A percentile compares a stretch with the other conserved stretches of the same genome.
Evolutionary conservation across 2,329 filamentous ascomycete species (phyloP).

Genomic region (Botryotinia calthae): DNA sequence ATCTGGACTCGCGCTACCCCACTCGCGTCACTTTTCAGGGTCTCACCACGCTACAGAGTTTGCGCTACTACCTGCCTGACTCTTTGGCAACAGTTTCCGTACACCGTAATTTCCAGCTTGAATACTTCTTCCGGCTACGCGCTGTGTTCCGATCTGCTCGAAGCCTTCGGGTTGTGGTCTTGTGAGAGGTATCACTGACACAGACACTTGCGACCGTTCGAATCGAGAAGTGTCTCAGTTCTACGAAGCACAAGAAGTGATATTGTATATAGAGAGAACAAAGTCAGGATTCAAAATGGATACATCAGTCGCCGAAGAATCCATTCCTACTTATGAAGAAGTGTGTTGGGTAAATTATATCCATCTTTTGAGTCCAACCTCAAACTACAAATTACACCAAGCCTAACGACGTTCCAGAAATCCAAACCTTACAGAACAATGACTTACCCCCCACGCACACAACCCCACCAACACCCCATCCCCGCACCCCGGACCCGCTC

Average conservation of each 20-base stretch:
- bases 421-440: slow-evolving; percentile 30
- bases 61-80: neutral
- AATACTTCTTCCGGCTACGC: slow-evolving; percentile 5
- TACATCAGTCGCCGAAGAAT: neutral
- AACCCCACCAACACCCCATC: neutral
- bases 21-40: neutral
- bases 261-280: slow-evolving; percentile 6
- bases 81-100: slow-evolving; percentile 11
- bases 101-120: neutral
- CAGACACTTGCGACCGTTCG: slow-evolving; percentile 1
- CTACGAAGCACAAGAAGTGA: slow-evolving; percentile 13
- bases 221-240: slow-evolving; percentile 12
- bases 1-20: slow-evolving; percentile 2
- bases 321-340: slow-evolving; percentile 2
- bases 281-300: neutral
- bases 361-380: neutral
- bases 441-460: slow-evolving; percentile 30
- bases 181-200: slow-evolving; percentile 7
- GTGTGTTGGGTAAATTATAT: slow-evolving; percentile 1
- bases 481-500: slow-evolving; percentile 29
- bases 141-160: slow-evolving; percentile 14
- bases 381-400: neutral
- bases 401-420: neutral
- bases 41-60: neutral
- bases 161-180: slow-evolving; percentile 13